Conservation (phyloP, 225 moss, liverwort and hornwort species). For the Neckera pumila region DNA sequence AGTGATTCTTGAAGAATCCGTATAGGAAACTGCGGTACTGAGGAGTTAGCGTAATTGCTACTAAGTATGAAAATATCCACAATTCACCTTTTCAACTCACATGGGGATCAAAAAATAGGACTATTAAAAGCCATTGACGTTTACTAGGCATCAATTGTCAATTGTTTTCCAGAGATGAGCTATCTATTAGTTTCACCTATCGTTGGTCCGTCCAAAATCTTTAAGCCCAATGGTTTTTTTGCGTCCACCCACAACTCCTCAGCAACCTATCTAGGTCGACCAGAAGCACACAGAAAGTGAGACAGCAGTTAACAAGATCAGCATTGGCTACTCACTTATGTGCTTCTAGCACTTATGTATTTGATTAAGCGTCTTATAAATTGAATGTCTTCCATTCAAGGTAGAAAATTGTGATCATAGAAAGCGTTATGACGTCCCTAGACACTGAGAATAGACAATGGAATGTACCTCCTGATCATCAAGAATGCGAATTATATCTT, state of each 20-base stretch:
- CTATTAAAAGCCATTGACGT: not conserved
- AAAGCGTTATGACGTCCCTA: not conserved
- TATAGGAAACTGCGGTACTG: not conserved
- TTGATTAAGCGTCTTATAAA: not conserved
- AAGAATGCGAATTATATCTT: conserved; percentile 60
- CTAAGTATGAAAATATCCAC: not conserved
- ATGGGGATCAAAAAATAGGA: not conserved
- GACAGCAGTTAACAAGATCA: not conserved
- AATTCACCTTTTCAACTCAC: not conserved
- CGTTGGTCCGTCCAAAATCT: conserved; percentile 32
- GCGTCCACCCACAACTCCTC: conserved; percentile 78
- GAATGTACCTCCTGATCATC: conserved; percentile 38
- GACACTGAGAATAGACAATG: not conserved
- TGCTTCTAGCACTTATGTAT: not conserved
- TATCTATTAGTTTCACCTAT: conserved; percentile 22
- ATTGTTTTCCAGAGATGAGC: not conserved
- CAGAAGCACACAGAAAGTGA: not conserved
- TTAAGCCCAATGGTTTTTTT: conserved; percentile 61
- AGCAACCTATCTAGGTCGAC: conserved; percentile 15
- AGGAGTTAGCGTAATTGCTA: not conserved
- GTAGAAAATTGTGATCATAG: not conserved
- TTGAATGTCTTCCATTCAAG: not conserved
- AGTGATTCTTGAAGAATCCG: not conserved
- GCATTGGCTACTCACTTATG: not conserved
- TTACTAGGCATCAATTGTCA: not conserved